Conservation (phyloP, 1,139 yeast species). For the Geotrichum candidum region DNA sequence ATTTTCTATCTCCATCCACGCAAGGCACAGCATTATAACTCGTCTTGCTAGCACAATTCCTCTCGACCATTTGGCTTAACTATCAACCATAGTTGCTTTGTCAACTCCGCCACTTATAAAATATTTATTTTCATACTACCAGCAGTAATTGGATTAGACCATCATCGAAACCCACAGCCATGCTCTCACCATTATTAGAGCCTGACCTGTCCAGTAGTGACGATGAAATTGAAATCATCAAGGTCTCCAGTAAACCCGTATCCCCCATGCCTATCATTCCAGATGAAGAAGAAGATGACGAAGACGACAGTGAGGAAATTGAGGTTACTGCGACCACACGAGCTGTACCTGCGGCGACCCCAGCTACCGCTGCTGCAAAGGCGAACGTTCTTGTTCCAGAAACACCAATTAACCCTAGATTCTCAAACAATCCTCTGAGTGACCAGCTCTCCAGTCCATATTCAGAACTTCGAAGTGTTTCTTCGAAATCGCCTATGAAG, state of each 20-base stretch:
- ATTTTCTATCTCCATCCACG: neutral
- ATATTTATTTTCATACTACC: neutral
- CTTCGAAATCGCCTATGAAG: slow-evolving; percentile 25
- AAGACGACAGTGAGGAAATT: neutral
- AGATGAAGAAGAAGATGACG: neutral
- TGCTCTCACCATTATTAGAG: neutral
- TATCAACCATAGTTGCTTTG: neutral
- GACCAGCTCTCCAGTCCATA: neutral
- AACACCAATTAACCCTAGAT: neutral
- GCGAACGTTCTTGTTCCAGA: neutral
- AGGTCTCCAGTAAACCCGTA: neutral
- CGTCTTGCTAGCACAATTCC: neutral
- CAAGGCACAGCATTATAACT: neutral
- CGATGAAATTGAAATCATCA: neutral
- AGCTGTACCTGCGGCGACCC: neutral
- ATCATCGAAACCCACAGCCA: neutral
- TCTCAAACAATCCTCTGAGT: neutral
- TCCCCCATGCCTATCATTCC: neutral
- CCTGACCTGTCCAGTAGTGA: neutral
- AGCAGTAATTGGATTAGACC: neutral
- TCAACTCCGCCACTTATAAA: neutral
- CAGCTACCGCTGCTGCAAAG: neutral
- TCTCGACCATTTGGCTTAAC: neutral
- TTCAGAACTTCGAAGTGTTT: neutral
- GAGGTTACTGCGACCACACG: neutral